Conservation (phyloP, 768 basidiomycete species). For the Nidularia sp. region DNA sequence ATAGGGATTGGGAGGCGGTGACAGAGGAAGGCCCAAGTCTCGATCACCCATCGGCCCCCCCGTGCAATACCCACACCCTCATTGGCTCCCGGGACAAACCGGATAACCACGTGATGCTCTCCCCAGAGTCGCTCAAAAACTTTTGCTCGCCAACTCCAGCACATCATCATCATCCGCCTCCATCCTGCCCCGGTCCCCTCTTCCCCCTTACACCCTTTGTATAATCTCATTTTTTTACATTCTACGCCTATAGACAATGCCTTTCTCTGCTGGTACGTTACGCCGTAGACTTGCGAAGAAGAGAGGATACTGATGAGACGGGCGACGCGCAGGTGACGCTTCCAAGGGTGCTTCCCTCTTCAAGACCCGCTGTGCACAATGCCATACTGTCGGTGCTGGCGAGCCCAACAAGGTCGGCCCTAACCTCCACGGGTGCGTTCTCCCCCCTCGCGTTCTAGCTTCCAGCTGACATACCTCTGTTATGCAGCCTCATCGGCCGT, state of each 20-base stretch:
- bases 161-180: constrained; percentile 7
- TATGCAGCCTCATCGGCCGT: constrained; percentile 72
- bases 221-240: constrained; percentile 12
- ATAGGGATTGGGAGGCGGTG: neutral
- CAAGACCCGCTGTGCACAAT: constrained; percentile 94
- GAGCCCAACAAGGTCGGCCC: constrained; percentile 90
- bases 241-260: constrained; percentile 25
- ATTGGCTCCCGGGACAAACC: constrained; percentile 28
- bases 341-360: constrained; percentile 90
- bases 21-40: neutral
- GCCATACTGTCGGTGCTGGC: constrained; percentile 80
- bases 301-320: neutral
- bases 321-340: constrained; percentile 59
- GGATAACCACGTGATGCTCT: constrained; percentile 21
- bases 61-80: constrained; percentile 8
- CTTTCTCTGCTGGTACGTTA: constrained; percentile 33
- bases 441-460: neutral
- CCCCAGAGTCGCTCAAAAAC: constrained; percentile 15
- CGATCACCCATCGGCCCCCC: neutral
- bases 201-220: constrained; percentile 11
- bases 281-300: neutral
- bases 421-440: constrained; percentile 84
- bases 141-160: constrained; percentile 11
- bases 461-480: neutral
- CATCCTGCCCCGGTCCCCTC: constrained; percentile 7